phyloP scores from a whole-genome alignment of 1,284 basidiomycete species.

The Mycena sp. region DNA sequence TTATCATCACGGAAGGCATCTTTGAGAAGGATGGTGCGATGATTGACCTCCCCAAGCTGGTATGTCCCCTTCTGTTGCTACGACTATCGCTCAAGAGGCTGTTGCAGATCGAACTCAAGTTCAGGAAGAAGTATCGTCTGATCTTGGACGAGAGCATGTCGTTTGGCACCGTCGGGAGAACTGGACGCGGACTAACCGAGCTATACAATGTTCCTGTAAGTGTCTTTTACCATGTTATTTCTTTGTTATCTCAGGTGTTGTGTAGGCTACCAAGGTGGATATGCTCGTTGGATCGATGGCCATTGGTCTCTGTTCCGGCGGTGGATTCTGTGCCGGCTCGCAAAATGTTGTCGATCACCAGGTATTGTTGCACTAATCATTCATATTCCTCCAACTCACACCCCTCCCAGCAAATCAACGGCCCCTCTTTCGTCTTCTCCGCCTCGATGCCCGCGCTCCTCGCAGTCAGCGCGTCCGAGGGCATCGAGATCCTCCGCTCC shows the following conservation, averaged over 20 bases:
- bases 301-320: constrained; percentile 84
- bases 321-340: constrained; percentile 97
- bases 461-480: constrained; percentile 87
- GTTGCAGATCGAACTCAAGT: constrained; percentile 88
- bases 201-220: constrained; percentile 82
- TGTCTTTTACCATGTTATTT: no score
- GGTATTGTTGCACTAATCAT: constrained; percentile 48
- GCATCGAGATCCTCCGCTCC: constrained; percentile 80
- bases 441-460: constrained; percentile 94
- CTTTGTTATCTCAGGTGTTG: no score
- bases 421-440: constrained; percentile 95
- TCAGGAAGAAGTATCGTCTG: constrained; percentile 95
- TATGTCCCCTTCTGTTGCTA: constrained; percentile 50
- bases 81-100: neutral
- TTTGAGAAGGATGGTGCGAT: constrained; percentile 96
- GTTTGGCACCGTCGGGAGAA: constrained; percentile 92
- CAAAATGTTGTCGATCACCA: constrained; percentile 89
- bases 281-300: constrained; percentile 90
- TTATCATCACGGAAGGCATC: constrained; percentile 97
- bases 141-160: constrained; percentile 96
- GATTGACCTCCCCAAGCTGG: constrained; percentile 90
- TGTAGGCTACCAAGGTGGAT: constrained; percentile 76
- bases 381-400: neutral
- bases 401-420: constrained; percentile 88
- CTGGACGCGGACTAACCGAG: constrained; percentile 95